phyloP scores from a whole-genome alignment of 2,329 filamentous ascomycete genomes.

The Ascochyta pisi region DNA sequence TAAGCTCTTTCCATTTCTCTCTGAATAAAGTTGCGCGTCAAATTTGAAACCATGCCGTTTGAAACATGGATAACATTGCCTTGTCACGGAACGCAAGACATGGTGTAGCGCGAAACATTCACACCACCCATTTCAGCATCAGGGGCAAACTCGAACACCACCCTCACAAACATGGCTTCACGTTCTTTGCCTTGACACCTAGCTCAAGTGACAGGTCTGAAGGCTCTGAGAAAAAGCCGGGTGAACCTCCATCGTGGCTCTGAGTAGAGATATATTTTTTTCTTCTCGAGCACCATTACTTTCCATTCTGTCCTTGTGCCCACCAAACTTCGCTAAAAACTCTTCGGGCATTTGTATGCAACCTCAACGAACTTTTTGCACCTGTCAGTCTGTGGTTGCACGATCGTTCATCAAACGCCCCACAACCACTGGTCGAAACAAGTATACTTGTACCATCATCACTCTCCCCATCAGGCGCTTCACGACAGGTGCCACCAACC shows the following conservation, averaged over 20 bases:
- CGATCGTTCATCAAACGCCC: slow-evolving; percentile 11
- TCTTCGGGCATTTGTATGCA: too few species aligned
- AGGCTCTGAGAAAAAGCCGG: not conserved
- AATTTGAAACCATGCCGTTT: slow-evolving; percentile 10
- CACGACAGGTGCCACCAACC: not conserved
- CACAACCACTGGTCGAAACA: slow-evolving; percentile 12
- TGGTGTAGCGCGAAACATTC: slow-evolving; percentile 17
- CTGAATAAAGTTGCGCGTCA: slow-evolving; percentile 6
- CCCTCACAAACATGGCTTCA: slow-evolving; percentile 17
- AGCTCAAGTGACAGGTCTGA: slow-evolving; percentile 3
- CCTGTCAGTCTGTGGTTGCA: slow-evolving; percentile 16
- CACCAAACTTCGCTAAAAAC: not conserved
- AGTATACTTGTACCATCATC: slow-evolving; percentile 3
- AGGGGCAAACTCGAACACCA: slow-evolving; percentile 9
- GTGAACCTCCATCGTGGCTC: not conserved
- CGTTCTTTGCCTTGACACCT: slow-evolving; percentile 6
- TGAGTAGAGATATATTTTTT: not conserved
- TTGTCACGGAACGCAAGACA: slow-evolving; percentile 9
- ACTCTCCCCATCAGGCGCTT: not conserved
- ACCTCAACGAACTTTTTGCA: not conserved
- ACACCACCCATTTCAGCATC: not conserved
- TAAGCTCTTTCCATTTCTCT: not conserved
- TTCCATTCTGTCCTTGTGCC: not conserved
- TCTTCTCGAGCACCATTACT: not conserved
- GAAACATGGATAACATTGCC: slow-evolving; percentile 11